A percentile compares a stretch with the other conserved stretches of the same genome.
These are phyloP conservation scores for Diaporthe longicolla DNA, from an alignment of 2,329 filamentous ascomycete genomes.

Conservation along the genomic window DNA sequence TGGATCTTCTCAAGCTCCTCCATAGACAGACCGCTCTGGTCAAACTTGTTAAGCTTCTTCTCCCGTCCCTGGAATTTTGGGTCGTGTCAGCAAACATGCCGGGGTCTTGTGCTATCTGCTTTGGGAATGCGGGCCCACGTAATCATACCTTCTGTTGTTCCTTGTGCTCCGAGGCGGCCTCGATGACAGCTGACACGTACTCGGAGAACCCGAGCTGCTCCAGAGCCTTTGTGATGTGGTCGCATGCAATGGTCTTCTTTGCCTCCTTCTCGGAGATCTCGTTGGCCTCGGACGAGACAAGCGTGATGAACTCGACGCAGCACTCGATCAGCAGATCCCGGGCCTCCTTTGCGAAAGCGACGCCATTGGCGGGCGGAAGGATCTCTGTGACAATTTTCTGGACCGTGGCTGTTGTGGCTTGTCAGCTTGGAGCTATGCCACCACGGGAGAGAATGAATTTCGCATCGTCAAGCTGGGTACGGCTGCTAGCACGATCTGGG, in stretches of 20 bases:
- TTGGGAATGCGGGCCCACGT: not conserved
- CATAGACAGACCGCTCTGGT: conserved; percentile 91
- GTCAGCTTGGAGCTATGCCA: conserved; percentile 5
- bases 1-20: conserved; percentile 92
- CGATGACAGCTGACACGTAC: conserved; percentile 89
- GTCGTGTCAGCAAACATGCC: conserved; percentile 47
- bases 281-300: conserved; percentile 98
- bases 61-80: conserved; percentile 79
- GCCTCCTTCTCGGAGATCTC: conserved; percentile 99
- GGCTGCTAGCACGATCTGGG: not conserved
- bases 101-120: not conserved
- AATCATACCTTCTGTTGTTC: conserved; percentile 85
- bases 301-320: conserved; percentile 98
- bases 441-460: not conserved
- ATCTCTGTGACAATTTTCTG: conserved; percentile 95
- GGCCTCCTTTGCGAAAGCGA: conserved; percentile 94
- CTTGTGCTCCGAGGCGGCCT: conserved; percentile 92
- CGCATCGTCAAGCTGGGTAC: not conserved
- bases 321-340: conserved; percentile 97
- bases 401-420: conserved; percentile 69
- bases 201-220: conserved; percentile 93
- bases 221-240: conserved; percentile 96
- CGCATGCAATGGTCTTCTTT: conserved; percentile 98
- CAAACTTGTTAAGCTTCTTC: conserved; percentile 97
- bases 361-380: conserved; percentile 79